Evolutionary conservation across 2,329 filamentous ascomycete genomes (phyloP).

Genomic region (Verticillium alfalfae): DNA sequence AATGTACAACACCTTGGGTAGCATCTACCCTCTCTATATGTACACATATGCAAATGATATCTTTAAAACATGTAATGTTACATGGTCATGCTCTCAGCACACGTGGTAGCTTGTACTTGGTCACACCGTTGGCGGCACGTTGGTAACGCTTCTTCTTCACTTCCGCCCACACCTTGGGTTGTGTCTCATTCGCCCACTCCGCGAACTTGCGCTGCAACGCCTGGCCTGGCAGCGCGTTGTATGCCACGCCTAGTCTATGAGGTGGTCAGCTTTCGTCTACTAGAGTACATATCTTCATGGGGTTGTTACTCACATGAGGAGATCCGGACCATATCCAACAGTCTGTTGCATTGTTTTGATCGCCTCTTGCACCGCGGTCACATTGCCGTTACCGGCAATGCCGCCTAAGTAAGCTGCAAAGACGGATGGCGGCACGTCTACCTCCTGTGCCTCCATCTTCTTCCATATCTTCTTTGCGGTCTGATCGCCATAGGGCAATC

Average conservation of each 20-base stretch:
- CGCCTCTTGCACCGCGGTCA: slow-evolving; percentile 61
- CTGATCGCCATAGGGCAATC: slow-evolving; percentile 48
- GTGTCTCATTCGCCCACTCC: slow-evolving; percentile 64
- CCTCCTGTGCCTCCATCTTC: slow-evolving; percentile 66
- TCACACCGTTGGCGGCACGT: slow-evolving; percentile 36
- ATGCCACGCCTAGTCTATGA: slow-evolving; percentile 64
- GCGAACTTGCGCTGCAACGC: slow-evolving; percentile 65
- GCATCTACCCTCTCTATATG: slow-evolving; percentile 10
- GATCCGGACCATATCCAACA: slow-evolving; percentile 62
- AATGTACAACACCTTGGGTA: slow-evolving; percentile 18
- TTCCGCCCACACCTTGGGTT: slow-evolving; percentile 64
- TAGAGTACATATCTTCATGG: too few relatives aligned
- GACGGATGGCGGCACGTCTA: slow-evolving; percentile 68
- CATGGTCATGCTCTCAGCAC: slow-evolving; percentile 39
- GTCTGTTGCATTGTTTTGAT: slow-evolving; percentile 62
- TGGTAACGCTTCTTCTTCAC: slow-evolving; percentile 50
- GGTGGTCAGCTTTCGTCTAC: too few relatives aligned
- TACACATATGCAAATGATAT: slow-evolving; percentile 10
- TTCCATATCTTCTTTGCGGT: slow-evolving; percentile 65
- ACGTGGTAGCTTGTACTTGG: slow-evolving; percentile 43
- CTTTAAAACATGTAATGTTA: slow-evolving; percentile 18
- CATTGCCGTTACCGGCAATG: slow-evolving; percentile 65
- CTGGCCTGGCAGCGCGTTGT: slow-evolving; percentile 65
- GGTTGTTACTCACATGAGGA: slow-evolving; percentile 57
- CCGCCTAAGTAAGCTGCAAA: slow-evolving; percentile 75